These are phyloP conservation scores for Vanderwaltozyma verrucispora DNA, from an alignment of 805 yeast species.

Conservation along the genomic window DNA sequence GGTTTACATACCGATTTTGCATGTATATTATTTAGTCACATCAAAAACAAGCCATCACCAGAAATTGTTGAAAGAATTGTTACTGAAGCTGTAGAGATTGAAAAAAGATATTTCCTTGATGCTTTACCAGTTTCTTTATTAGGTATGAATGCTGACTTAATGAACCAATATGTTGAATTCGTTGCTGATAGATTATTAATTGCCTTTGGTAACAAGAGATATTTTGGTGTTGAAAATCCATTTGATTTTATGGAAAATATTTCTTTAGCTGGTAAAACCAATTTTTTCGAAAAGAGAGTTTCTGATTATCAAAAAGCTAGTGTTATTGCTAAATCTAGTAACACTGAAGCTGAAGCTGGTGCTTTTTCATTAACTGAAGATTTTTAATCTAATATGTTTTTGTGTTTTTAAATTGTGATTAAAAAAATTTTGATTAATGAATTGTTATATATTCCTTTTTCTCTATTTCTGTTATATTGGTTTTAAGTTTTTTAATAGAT, in stretches of 20 bases:
- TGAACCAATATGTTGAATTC: conserved; percentile 98
- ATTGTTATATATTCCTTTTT: too few relatives aligned
- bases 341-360: conserved; percentile 31
- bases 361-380: not conserved
- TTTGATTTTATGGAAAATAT: conserved; percentile 99
- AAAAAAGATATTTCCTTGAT: conserved; percentile 88
- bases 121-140: conserved; percentile 87
- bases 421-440: too few relatives aligned
- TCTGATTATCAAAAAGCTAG: conserved; percentile 99
- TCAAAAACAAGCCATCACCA: conserved; percentile 77
- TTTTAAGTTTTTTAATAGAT: too few relatives aligned
- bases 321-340: conserved; percentile 74
- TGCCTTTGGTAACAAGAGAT: conserved; percentile 84
- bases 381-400: too few relatives aligned
- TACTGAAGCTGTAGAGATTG: conserved; percentile 91
- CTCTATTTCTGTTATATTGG: too few relatives aligned
- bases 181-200: conserved; percentile 92
- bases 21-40: conserved; percentile 85
- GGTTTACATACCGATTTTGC: conserved; percentile 99
- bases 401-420: too few relatives aligned
- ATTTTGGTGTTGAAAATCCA: conserved; percentile 82
- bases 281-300: conserved; percentile 98
- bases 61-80: conserved; percentile 74
- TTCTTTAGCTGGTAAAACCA: conserved; percentile 96
- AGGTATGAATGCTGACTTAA: conserved; percentile 89